Evolutionary conservation across 192 early-diverging fungal species (phyloP).

Genomic region (Backusella sp.): DNA sequence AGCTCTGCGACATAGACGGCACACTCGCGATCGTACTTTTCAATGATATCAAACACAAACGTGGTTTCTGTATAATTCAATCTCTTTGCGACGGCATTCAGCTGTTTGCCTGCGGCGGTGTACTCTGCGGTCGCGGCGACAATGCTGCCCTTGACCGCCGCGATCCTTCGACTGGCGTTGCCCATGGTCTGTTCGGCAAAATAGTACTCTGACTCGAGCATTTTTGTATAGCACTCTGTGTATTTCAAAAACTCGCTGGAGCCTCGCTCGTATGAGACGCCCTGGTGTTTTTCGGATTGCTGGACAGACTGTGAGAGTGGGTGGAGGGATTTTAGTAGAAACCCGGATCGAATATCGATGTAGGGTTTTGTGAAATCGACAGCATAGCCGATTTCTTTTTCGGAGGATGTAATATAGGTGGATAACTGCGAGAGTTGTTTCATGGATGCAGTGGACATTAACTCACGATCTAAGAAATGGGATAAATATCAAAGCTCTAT

Average conservation of each 20-base stretch:
- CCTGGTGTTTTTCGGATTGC: constrained; percentile 48
- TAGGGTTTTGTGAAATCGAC: constrained; percentile 62
- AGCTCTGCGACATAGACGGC: constrained; percentile 42
- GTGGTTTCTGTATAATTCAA: constrained; percentile 56
- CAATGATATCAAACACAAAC: constrained; percentile 69
- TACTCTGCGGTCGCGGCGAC: constrained; percentile 46
- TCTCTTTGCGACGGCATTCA: constrained; percentile 53
- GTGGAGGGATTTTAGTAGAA: constrained; percentile 57
- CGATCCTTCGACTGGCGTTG: constrained; percentile 41
- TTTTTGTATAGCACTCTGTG: constrained; percentile 50
- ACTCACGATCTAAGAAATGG: not conserved
- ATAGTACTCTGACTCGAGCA: constrained; percentile 68
- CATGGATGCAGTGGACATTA: constrained; percentile 19
- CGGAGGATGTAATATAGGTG: constrained; percentile 48
- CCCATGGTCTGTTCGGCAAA: constrained; percentile 59
- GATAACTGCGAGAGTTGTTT: constrained; percentile 43
- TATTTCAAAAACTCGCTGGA: constrained; percentile 62
- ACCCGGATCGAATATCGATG: constrained; percentile 64
- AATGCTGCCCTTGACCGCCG: constrained; percentile 48
- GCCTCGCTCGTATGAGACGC: constrained; percentile 59
- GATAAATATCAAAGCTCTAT: no score
- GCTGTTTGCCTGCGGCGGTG: constrained; percentile 49
- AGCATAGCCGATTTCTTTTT: constrained; percentile 44
- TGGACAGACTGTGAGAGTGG: constrained; percentile 48
- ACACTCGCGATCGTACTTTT: constrained; percentile 42